phyloP scores from a whole-genome alignment of 1,284 basidiomycete species.

The Gymnopus androsaceus region DNA sequence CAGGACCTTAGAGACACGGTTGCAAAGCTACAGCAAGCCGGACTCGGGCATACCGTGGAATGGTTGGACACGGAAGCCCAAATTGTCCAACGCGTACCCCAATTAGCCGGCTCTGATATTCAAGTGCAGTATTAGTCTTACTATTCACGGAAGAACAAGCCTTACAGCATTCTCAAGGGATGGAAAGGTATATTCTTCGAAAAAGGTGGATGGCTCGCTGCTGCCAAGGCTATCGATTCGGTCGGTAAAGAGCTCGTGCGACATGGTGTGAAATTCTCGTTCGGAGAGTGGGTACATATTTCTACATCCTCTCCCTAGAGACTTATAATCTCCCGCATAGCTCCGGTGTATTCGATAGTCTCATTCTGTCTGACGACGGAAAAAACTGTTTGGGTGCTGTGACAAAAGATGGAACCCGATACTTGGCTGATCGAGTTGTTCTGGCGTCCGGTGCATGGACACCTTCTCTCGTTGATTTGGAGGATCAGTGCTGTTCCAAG shows the following conservation, averaged over 20 bases:
- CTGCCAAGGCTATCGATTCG: slow-evolving; percentile 14
- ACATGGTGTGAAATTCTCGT: slow-evolving; percentile 16
- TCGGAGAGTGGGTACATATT: slow-evolving; percentile 13
- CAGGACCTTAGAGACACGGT: slow-evolving; percentile 7
- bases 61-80: slow-evolving; percentile 17
- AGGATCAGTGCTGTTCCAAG: slow-evolving; percentile 17
- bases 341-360: slow-evolving; percentile 13
- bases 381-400: slow-evolving; percentile 14
- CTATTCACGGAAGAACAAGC: not conserved
- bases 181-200: slow-evolving; percentile 15
- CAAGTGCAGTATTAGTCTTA: not conserved
- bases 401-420: slow-evolving; percentile 16
- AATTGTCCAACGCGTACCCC: slow-evolving; percentile 12
- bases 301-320: not conserved
- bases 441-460: slow-evolving; percentile 20
- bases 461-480: slow-evolving; percentile 16
- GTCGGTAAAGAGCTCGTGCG: slow-evolving; percentile 7
- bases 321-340: not conserved
- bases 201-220: slow-evolving; percentile 13
- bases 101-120: slow-evolving; percentile 6
- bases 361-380: slow-evolving; percentile 13
- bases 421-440: slow-evolving; percentile 16
- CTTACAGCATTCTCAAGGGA: slow-evolving; percentile 11
- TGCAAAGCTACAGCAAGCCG: slow-evolving; percentile 9
- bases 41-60: slow-evolving; percentile 13